Evolutionary conservation across 148 eudicot genomes (phyloP), one percentile per base, ranked within the genome.

Genomic region (Silene uniflora): DNA sequence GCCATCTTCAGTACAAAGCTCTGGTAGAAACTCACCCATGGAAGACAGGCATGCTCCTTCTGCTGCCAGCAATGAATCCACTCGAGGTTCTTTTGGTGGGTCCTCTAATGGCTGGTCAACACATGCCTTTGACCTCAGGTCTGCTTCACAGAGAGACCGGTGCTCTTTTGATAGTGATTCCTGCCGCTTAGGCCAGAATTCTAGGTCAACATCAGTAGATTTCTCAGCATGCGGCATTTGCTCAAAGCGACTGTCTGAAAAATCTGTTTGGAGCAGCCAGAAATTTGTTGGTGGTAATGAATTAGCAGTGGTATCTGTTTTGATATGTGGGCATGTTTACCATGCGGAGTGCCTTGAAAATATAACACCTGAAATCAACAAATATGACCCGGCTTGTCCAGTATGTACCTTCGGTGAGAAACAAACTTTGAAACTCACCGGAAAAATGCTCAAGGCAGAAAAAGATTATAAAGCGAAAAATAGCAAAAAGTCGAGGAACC

Each of bases 351-450:
- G 99, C 81, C 86, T 95, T 85, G 99, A 95, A 80, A 79, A 76
- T 63, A 88, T 92, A 85, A 95, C 98, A 6, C 87, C 91, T 29
- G 98, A 95, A 60, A 67, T 84, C 47, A 88, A 84, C 80, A 95
- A 95, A 81, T 95, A 88, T 64, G 99, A 95, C 67, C 99, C 99
- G 7, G 84, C 86, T 32, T 95, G 99, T 79, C 99, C 99, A 0
- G 88, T 92, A 71, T 95, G 99, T 85, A 89, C 98, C 61, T 85
- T 87, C 68, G 99, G 99, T 54, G 98, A 86, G 84, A 95, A 95
- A 75, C 88, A 83, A 81, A 83, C 83, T 23, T 24, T 79, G 81
- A 89, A 90, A 83, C 79, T 91, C 73, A 77, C 91, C 4, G 93
- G 88, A 52, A 92, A 91, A 71, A 88, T 87, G 70, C 76, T 89